Base-by-base conservation (phyloP, 2,329 filamentous ascomycete species). In the Colletotrichum destructivum region DNA sequence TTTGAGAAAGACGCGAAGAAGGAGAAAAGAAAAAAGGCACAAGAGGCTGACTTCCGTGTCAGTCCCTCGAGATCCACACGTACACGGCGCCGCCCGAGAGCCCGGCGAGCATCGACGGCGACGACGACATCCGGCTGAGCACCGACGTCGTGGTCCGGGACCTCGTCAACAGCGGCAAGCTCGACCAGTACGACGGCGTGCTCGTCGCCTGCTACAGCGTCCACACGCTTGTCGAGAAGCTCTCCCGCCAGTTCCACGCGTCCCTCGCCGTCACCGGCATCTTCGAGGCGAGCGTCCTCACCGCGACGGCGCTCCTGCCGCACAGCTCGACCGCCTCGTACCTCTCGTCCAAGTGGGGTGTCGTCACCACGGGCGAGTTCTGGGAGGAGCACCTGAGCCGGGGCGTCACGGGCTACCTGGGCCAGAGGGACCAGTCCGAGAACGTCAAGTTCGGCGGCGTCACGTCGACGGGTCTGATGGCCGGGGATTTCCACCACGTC, bases 181-280 rank as follows among this genome's bases (percentile, higher is more conserved):
- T 88, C 0, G 71, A 80, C 2, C 76, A 82, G 38, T 90, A 94
- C 80, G 91, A 96, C 78, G 94, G 88, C n/a, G 91, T 97, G 73
- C 87, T 98, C 0, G 88, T 98, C 2, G 95, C 95, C 23, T 98
- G 96, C 83, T 98, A 94, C 84, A 96, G 93, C 71, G 90, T 93
- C 1, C 95, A 98, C 78, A 91, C 93, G 0, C 87, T 98, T 0
- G 93, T 97, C 0, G 80, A 85, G 0, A 81, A 87, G 60, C 83
- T 97, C 16, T 81, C 84, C 15, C 74, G 78, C 1, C 55, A 73
- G 26, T 66, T 78, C 15, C 73, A 73, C 26, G 70, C 75, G 16
- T 75, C 74, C 12, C 70, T 88, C 83, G 81, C 90, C 44, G 91
- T 94, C 6, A 91, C 90, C 0, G 95, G 96, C 7, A 98, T 98